Conservation (phyloP, 1,284 basidiomycete species). For the Ustilago esculenta region DNA sequence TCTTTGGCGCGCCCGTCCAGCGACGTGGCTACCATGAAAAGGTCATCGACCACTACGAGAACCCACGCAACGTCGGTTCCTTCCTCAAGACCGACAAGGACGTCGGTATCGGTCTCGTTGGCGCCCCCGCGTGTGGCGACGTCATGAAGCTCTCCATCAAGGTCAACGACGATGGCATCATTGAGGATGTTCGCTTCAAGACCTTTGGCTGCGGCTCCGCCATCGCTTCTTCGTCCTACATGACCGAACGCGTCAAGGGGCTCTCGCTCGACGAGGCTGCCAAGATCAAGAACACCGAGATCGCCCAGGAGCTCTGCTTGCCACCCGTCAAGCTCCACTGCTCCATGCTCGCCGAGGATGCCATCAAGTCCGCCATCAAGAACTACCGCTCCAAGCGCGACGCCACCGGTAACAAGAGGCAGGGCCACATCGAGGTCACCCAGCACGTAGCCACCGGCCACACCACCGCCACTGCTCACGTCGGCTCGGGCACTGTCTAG, state of each 20-base stretch:
- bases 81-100: constrained; percentile 88
- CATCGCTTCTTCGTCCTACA: constrained; percentile 79
- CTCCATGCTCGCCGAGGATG: constrained; percentile 95
- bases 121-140: constrained; percentile 92
- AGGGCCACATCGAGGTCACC: constrained; percentile 79
- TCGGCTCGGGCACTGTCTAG: constrained; percentile 67
- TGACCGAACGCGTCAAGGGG: constrained; percentile 94
- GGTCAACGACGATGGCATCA: constrained; percentile 90
- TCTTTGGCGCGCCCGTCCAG: constrained; percentile 39
- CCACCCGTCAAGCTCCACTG: constrained; percentile 88
- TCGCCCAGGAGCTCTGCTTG: constrained; percentile 85
- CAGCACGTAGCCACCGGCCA: constrained; percentile 76
- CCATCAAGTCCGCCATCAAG: constrained; percentile 74
- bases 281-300: constrained; percentile 98
- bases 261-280: constrained; percentile 92
- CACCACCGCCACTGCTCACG: constrained; percentile 75
- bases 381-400: constrained; percentile 63
- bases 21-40: constrained; percentile 64
- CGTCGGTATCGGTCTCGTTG: constrained; percentile 97
- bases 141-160: constrained; percentile 99
- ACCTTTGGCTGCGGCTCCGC: constrained; percentile 81
- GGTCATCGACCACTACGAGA: constrained; percentile 67
- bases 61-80: constrained; percentile 76
- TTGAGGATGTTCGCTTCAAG: constrained; percentile 97
- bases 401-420: constrained; percentile 55